These are phyloP conservation scores for Mycena galopus DNA, from an alignment of 768 basidiomycete genomes.

Conservation along the genomic window DNA sequence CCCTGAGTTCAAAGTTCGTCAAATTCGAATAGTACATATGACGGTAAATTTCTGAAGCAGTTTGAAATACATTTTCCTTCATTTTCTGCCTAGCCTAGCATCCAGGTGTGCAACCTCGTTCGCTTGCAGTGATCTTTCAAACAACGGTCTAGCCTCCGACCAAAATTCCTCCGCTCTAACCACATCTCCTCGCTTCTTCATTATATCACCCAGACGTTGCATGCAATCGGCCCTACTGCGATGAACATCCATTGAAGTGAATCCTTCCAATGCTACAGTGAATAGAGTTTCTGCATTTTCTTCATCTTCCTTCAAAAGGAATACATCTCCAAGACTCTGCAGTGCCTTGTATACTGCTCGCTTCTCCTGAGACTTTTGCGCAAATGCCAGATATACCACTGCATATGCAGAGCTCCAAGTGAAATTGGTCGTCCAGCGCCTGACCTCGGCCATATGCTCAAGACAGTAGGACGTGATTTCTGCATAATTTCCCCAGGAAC, in stretches of 20 bases:
- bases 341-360: neutral
- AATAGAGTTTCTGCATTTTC: neutral
- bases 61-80: too few species aligned
- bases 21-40: too few species aligned
- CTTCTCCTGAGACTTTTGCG: neutral
- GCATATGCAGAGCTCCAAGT: neutral
- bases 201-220: neutral
- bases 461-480: neutral
- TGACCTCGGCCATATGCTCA: neutral
- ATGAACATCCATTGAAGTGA: conserved; percentile 1
- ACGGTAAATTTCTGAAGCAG: too few species aligned
- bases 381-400: neutral
- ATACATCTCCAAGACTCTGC: neutral
- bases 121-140: neutral
- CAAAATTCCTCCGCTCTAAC: neutral
- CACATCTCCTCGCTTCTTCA: neutral
- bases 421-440: neutral
- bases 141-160: neutral
- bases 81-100: too few species aligned
- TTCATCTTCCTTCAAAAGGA: neutral
- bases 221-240: neutral
- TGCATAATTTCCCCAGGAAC: neutral
- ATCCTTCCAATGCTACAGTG: neutral
- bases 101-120: neutral
- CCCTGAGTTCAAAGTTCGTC: too few species aligned